phyloP scores from a whole-genome alignment of 306 rosid genomes.

The Ormosia emarginata region DNA sequence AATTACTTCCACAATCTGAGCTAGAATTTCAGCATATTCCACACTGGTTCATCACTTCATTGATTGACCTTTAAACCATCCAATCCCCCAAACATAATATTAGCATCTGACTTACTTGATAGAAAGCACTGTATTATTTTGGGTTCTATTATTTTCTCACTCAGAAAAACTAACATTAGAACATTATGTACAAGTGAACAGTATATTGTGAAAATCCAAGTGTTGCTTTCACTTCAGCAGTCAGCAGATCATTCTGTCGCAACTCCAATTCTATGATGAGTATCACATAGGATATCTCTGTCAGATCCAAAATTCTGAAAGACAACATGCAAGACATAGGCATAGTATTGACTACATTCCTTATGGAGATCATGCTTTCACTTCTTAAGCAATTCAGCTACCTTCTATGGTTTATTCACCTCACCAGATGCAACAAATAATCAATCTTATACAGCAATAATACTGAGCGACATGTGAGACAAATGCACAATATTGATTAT shows the following conservation, averaged over 20 bases:
- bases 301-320: conserved; percentile 26
- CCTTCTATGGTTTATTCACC: conserved; percentile 23
- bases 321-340: conserved; percentile 19
- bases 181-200: conserved; percentile 18
- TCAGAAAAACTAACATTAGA: conserved; percentile 3
- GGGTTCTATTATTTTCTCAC: conserved; percentile 18
- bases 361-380: conserved; percentile 18
- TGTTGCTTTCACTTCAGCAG: conserved; percentile 20
- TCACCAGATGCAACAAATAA: conserved; percentile 10
- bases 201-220: conserved; percentile 11
- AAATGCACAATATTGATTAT: not conserved
- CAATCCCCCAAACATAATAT: conserved; percentile 24
- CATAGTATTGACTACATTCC: not conserved
- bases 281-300: conserved; percentile 14
- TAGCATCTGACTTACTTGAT: conserved; percentile 26
- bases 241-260: conserved; percentile 23
- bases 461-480: conserved; percentile 12
- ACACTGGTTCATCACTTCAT: conserved; percentile 28
- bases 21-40: conserved; percentile 33
- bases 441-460: conserved; percentile 23
- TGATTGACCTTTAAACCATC: conserved; percentile 17
- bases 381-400: conserved; percentile 12
- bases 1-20: conserved; percentile 45
- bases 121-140: conserved; percentile 20
- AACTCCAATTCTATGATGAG: conserved; percentile 18